Evolutionary conservation across 345 rosid genomes (phyloP).

Genomic region (Physaria fendleri): DNA sequence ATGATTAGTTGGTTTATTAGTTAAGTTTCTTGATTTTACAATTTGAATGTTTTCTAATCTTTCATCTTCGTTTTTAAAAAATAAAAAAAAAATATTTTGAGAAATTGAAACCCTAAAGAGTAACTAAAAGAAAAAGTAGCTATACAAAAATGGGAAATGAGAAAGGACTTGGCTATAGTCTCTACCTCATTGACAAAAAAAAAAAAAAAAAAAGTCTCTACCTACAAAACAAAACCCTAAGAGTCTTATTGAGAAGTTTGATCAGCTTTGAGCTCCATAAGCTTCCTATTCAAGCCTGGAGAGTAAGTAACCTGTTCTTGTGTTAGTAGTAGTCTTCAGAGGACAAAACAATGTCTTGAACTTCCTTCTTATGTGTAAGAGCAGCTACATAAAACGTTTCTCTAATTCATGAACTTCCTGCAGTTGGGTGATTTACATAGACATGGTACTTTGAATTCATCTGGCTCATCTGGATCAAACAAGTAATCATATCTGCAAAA

Average conservation of each 20-base stretch:
- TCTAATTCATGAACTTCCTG: constrained; percentile 97
- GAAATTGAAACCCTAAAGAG: not conserved
- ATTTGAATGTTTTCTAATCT: too few species aligned
- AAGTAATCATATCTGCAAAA: constrained; percentile 83
- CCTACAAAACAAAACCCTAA: constrained; percentile 12
- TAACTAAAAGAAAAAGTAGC: constrained; percentile 2
- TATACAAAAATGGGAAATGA: constrained; percentile 17
- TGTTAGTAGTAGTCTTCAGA: constrained; percentile 23
- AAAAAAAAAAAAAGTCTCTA: too few species aligned
- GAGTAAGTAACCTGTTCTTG: not conserved
- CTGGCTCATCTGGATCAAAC: constrained; percentile 96
- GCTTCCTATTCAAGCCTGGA: constrained; percentile 13
- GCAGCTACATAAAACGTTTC: constrained; percentile 14
- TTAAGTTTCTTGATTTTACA: too few species aligned
- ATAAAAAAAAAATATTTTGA: too few species aligned
- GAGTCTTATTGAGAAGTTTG: constrained; percentile 10
- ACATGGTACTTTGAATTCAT: constrained; percentile 95
- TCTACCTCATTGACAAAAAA: too few species aligned
- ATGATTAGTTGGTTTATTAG: too few species aligned
- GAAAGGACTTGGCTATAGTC: constrained; percentile 6
- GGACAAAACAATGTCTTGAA: not conserved
- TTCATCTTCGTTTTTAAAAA: too few species aligned
- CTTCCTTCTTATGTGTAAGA: constrained; percentile 8
- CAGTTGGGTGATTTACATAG: constrained; percentile 90
- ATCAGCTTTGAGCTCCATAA: constrained; percentile 12